Base-by-base conservation (phyloP, 1,139 yeast species). In the Candida neerlandica region DNA sequence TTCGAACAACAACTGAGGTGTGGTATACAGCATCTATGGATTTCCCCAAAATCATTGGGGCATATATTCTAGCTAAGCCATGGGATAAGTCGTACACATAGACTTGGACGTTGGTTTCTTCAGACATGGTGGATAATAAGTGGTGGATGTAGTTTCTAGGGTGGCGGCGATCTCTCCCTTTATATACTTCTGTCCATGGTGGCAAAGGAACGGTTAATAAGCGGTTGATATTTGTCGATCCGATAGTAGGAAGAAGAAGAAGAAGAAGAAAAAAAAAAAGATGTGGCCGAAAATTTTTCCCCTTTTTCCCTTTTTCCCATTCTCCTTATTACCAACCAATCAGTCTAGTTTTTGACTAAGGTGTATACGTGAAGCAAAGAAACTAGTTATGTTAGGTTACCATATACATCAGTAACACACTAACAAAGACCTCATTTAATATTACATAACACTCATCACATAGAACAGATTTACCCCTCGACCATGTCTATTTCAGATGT, bases 11-110 rank as follows among this genome's bases (percentile, higher is more conserved):
- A 2, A 84, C 77, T 1, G 84, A 75, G 0, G 90, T 85, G 61
- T 85, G 91, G 73, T 85, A 85, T 12, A 85, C 77, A 19, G 89
- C 90, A 40, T 84, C 88, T 11, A 82, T 65, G 15, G 65, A 58
- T 9, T 67, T 62, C 0, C 84, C 85, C 5, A 80, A 61, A 10
- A 80, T 51, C 66, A 73, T 70, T 5, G 72, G 75, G 5, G 82
- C 70, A 53, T 75, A 71, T 33, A 67, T 49, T 7, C 75, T 66
- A 3, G 81, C 81, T 42, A 76, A 54, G 0, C 80, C 79, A 34
- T 63, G 69, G 4, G 89, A 81, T 16, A 85, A 72, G 55, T 85
- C 91, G 58, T 85, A 85, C 10, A 85, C 86, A 58, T 84, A 82
- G 1, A 85, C 80, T 57, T 82, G 70, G 2, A 56, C 58, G 16